phyloP scores from a whole-genome alignment of 495 filamentous ascomycete genomes.

The Daldinia childiae region DNA sequence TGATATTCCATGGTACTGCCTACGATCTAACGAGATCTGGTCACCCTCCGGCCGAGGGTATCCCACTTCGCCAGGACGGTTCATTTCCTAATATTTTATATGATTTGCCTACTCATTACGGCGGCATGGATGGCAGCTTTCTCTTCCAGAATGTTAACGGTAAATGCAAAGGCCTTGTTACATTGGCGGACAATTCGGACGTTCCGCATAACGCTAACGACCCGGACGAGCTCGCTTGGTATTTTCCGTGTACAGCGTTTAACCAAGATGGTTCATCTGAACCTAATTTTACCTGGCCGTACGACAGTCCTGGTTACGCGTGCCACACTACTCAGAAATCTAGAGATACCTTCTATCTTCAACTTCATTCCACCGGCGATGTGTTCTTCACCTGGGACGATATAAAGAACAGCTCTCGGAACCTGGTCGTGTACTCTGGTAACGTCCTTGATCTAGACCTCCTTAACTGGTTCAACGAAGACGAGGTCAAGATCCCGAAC shows the following conservation, averaged over 20 bases:
- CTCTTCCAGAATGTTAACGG: conserved; percentile 99
- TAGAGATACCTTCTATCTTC: conserved; percentile 82
- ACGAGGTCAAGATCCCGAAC: conserved; percentile 79
- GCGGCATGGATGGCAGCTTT: conserved; percentile 92
- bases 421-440: conserved; percentile 91
- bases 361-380: conserved; percentile 57
- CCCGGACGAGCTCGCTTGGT: conserved; percentile 84
- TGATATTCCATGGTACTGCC: conserved; percentile 95
- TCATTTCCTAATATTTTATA: conserved; percentile 78
- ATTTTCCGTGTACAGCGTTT: conserved; percentile 91
- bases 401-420: conserved; percentile 85
- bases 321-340: conserved; percentile 81
- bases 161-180: conserved; percentile 93
- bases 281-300: conserved; percentile 75
- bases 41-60: conserved; percentile 82
- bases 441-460: conserved; percentile 94
- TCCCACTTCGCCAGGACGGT: conserved; percentile 62
- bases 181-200: conserved; percentile 70
- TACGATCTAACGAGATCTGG: conserved; percentile 78
- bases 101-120: conserved; percentile 80
- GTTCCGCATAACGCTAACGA: conserved; percentile 75
- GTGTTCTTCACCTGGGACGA: conserved; percentile 98
- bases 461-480: conserved; percentile 86
- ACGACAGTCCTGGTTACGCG: conserved; percentile 79
- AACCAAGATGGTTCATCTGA: conserved; percentile 90